These are phyloP conservation scores for Vicia villosa DNA, from an alignment of 306 rosid species.

Conservation along the genomic window DNA sequence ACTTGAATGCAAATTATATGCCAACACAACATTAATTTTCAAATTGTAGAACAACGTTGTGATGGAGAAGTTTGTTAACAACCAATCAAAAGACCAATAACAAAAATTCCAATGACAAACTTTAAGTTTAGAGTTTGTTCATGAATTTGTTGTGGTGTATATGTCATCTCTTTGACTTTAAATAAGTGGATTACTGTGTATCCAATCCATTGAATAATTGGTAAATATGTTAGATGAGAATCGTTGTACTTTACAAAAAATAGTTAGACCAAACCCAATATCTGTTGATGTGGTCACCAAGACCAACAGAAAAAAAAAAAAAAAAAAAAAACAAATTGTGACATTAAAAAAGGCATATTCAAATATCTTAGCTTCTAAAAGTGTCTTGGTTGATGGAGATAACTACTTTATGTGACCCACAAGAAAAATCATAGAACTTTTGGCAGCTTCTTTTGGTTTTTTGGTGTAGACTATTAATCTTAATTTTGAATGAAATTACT, in stretches of 20 bases:
- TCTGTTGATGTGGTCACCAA: conserved; percentile 34
- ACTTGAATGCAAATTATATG: too few relatives aligned
- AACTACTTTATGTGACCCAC: conserved; percentile 43
- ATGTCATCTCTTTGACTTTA: conserved; percentile 45
- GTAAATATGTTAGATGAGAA: conserved; percentile 39
- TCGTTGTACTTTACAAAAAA: conserved; percentile 44
- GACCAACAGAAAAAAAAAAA: conserved; percentile 1
- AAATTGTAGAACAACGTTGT: background rate
- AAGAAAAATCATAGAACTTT: conserved; percentile 42
- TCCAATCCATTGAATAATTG: conserved; percentile 28
- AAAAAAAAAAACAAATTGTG: background rate
- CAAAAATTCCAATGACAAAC: conserved; percentile 24
- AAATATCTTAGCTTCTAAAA: conserved; percentile 26
- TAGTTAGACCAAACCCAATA: conserved; percentile 48
- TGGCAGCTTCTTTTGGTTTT: conserved; percentile 35
- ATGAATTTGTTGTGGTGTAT: conserved; percentile 33
- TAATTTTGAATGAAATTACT: background rate
- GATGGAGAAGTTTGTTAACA: background rate
- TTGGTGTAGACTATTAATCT: background rate
- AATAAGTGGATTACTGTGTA: conserved; percentile 26
- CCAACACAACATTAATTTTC: background rate
- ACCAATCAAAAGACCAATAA: conserved; percentile 25
- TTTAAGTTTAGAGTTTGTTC: conserved; percentile 13
- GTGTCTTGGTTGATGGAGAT: conserved; percentile 31
- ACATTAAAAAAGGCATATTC: background rate